These are phyloP conservation scores for Phytomonas francai DNA, from an alignment of 208 protist species.

Conservation along the genomic window DNA sequence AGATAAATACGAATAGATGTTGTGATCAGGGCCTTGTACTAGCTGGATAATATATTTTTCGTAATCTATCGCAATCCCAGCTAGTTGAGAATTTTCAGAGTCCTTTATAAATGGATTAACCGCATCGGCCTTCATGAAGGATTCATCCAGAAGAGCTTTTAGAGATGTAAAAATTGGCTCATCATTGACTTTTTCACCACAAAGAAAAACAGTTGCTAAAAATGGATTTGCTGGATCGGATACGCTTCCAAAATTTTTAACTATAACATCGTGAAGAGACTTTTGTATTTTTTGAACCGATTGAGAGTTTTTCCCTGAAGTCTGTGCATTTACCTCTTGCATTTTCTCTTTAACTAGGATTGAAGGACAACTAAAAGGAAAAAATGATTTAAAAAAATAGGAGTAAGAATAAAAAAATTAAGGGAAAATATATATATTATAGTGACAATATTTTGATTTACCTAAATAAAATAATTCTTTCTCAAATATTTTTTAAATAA, in stretches of 20 bases:
- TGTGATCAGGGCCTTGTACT: slow-evolving; percentile 50
- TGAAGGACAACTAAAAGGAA: neutral
- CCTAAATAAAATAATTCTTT: slow-evolving; percentile 2
- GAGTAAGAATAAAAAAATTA: slow-evolving; percentile 1
- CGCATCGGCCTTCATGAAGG: slow-evolving; percentile 10
- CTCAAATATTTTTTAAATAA: neutral
- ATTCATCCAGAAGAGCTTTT: slow-evolving; percentile 13
- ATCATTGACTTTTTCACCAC: slow-evolving; percentile 6
- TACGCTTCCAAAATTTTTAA: neutral
- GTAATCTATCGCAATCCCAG: slow-evolving; percentile 50
- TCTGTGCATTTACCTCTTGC: neutral
- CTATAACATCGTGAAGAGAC: slow-evolving; percentile 14
- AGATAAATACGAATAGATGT: slow-evolving; percentile 38
- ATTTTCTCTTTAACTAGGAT: neutral
- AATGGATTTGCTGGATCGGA: slow-evolving; percentile 10
- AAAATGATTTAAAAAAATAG: neutral
- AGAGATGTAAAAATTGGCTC: neutral
- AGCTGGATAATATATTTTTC: slow-evolving; percentile 54
- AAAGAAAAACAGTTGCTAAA: slow-evolving; percentile 8
- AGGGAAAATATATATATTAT: neutral
- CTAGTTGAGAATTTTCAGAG: neutral
- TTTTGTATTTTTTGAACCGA: neutral
- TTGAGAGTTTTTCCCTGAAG: neutral
- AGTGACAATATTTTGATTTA: neutral
- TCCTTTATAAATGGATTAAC: slow-evolving; percentile 11